phyloP scores from a whole-genome alignment of 164 flowering plant species.

The Paratinospora sagittata region DNA sequence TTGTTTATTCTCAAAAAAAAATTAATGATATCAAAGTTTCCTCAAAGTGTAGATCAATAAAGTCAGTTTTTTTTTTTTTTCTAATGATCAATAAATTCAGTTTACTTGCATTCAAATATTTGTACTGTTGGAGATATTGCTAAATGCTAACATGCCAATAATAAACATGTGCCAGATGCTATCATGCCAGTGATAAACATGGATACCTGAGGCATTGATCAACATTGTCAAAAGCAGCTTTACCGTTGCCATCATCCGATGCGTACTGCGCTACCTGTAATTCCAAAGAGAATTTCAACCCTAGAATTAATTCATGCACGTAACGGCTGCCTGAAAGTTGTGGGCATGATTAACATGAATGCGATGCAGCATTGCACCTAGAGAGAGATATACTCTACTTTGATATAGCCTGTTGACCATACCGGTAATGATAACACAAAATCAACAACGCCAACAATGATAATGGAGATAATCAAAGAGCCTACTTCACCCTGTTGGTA shows the following conservation, averaged over 20 bases:
- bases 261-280: slow-evolving; percentile 94
- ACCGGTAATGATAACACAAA: not conserved
- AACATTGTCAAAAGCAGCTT: slow-evolving; percentile 57
- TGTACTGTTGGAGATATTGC: not conserved
- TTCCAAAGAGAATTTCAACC: slow-evolving; percentile 23
- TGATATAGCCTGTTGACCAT: not conserved
- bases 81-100: too few species aligned
- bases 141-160: too few species aligned
- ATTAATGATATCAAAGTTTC: not conserved
- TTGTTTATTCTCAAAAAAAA: too few species aligned
- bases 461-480: not conserved
- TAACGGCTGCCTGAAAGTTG: slow-evolving; percentile 8
- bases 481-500: not conserved
- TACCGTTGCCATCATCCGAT: slow-evolving; percentile 66
- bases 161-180: too few species aligned
- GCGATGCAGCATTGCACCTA: slow-evolving; percentile 2
- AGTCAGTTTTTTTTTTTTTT: too few species aligned
- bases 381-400: not conserved
- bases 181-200: not conserved
- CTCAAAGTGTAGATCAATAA: not conserved
- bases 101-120: not conserved
- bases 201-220: slow-evolving; percentile 86
- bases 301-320: slow-evolving; percentile 18
- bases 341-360: not conserved
- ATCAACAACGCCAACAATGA: not conserved